Base-by-base conservation (phyloP, 2,329 filamentous ascomycete species). In the Aspergillus glaucus region DNA sequence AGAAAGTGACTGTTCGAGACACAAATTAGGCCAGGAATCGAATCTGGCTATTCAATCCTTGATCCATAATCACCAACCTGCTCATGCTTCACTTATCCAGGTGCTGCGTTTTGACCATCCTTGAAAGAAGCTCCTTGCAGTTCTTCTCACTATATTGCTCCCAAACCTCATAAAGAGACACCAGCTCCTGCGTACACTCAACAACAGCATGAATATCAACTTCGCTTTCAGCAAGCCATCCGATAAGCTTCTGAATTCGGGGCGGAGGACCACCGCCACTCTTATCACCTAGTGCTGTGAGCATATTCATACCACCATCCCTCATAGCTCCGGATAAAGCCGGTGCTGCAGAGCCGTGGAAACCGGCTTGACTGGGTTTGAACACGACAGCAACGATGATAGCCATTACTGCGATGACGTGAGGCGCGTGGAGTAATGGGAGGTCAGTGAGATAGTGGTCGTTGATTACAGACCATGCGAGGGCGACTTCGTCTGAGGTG, bases 391-490 rank as follows among this genome's bases (percentile, higher is more conserved):
- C 85, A 6, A 95, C 76, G 49, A 95, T 81, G 51, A 95, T 86
- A 6, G 89, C 87, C 30, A 89, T 91, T 37, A 95, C 80, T n/a
- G 89, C 89, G 48, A 95, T 84, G 44, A 88, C 79, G 61, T 95
- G 89, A n/a, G 91, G 91, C 10, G 90, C 79, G 62, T 90, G 86
- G 0, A 94, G 77, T 12, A 96, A 76, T 1, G 88, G 88, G n/a
- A 95, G 76, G 64, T 96, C 91, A 6, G 91, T 95, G 70, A 94
- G 85, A 72, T 88, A 95, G 65, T 88, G 87, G 66, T 96, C 91
- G 70, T 95, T 96, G 64, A 95, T 85, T 52, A 95, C 82, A 1
- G 83, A 87, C 75, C 86, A 87, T 26, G 89, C 87, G 28, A 94
- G 77, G 42, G 82, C 79, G 24, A 82, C 77, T 63, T 96, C 91